Evolutionary conservation across 805 yeast species (phyloP).

Genomic region (Suhomyces sp.): DNA sequence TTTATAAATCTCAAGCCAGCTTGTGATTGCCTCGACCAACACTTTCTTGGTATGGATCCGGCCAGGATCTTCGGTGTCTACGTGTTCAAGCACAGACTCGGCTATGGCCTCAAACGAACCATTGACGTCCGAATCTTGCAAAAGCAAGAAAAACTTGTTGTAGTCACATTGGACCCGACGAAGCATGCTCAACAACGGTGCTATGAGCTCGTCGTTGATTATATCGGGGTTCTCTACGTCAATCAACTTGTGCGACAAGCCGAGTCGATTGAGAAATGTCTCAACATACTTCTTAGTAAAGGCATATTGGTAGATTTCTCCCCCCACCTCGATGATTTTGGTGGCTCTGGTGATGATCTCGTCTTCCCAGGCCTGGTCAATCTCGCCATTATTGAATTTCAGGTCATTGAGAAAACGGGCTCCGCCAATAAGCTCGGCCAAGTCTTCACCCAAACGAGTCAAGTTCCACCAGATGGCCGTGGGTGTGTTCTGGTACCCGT

Average conservation of each 20-base stretch:
- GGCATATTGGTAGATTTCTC: conserved; percentile 60
- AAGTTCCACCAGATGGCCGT: conserved; percentile 91
- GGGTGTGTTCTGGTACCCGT: conserved; percentile 82
- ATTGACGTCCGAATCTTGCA: conserved; percentile 46
- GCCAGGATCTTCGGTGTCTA: conserved; percentile 15
- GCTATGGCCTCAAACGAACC: conserved; percentile 12
- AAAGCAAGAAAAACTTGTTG: conserved; percentile 67
- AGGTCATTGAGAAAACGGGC: conserved; percentile 46
- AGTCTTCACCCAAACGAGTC: conserved; percentile 75
- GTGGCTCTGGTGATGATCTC: conserved; percentile 59
- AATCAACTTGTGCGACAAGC: conserved; percentile 46
- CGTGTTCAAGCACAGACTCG: conserved; percentile 18
- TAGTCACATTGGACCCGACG: conserved; percentile 67
- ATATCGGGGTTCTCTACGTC: conserved; percentile 33
- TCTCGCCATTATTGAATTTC: conserved; percentile 38
- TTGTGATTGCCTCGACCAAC: conserved; percentile 35
- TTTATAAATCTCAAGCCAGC: conserved; percentile 55
- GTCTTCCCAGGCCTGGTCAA: conserved; percentile 49
- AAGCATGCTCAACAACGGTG: conserved; percentile 61
- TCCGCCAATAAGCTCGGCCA: conserved; percentile 80
- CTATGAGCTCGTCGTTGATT: conserved; percentile 44
- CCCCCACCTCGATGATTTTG: conserved; percentile 58
- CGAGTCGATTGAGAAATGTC: conserved; percentile 64
- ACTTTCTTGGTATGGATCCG: conserved; percentile 31
- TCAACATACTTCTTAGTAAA: conserved; percentile 59